Percentiles rank a stretch among this genome's conserved stretches.
These are phyloP conservation scores for Carex scoparia DNA, from an alignment of 176 grass and related monocot genomes.

Conservation along the genomic window DNA sequence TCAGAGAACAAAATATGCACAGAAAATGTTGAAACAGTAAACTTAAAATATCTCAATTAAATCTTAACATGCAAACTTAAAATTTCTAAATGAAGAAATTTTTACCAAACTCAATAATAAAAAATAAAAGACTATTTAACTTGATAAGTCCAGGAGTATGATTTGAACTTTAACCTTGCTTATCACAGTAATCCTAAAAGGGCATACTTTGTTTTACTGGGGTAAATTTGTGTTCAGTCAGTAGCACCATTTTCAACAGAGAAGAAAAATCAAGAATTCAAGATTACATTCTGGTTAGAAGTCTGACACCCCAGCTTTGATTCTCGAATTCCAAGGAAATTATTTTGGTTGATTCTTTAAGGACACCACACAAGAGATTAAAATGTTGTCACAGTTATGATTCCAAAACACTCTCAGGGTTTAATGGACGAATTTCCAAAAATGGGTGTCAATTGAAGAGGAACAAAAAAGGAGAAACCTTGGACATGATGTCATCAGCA, in stretches of 20 bases:
- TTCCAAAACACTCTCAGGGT: too few species aligned
- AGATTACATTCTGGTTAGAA: not conserved
- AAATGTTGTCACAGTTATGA: not conserved
- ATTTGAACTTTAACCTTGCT: not conserved
- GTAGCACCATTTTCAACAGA: not conserved
- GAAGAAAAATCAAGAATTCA: not conserved
- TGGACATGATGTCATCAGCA: conserved; percentile 63
- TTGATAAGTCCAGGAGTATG: not conserved
- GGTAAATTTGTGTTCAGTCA: not conserved
- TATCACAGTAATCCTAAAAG: not conserved
- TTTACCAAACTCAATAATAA: not conserved
- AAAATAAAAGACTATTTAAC: not conserved
- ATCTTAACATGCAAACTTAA: not conserved
- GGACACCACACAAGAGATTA: not conserved
- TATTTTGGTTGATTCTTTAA: not conserved
- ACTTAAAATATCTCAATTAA: not conserved
- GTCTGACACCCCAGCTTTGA: not conserved
- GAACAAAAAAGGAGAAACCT: conserved; percentile 26
- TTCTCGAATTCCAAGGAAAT: not conserved
- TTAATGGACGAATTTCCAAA: not conserved
- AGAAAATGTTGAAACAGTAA: not conserved
- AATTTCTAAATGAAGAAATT: not conserved
- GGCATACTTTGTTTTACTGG: not conserved
- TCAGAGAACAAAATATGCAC: not conserved
- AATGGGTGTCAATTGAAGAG: not conserved